Conservation (phyloP, 176 grass and related monocot species). For the Zoysia japonica region DNA sequence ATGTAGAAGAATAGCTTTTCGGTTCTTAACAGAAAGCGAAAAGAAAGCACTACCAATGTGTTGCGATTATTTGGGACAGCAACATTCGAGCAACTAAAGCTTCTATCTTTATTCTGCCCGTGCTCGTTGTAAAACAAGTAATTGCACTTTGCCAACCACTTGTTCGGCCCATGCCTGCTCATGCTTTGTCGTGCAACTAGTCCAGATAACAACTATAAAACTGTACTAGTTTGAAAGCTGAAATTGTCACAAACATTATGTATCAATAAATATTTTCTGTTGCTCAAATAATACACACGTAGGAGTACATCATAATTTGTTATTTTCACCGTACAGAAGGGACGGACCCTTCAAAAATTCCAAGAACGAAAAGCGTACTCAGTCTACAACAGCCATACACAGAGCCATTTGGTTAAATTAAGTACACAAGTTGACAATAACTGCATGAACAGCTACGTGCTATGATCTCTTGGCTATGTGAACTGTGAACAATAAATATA, state of each 20-base stretch:
- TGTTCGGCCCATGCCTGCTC: constrained; percentile 2
- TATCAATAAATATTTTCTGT: not conserved
- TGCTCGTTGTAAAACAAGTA: not conserved
- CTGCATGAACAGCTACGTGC: constrained; percentile 8
- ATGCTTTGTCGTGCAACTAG: not conserved
- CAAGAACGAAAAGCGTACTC: not conserved
- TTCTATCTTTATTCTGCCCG: not conserved
- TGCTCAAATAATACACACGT: not conserved
- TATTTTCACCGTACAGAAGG: not conserved
- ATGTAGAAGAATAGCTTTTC: constrained; percentile 25
- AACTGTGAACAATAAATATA: constrained; percentile 35
- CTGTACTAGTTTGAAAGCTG: not conserved
- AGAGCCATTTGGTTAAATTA: not conserved
- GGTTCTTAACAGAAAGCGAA: not conserved
- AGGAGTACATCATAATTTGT: constrained; percentile 3
- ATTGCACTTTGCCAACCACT: constrained; percentile 18
- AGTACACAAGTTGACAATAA: constrained; percentile 36
- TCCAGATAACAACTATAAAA: not conserved
- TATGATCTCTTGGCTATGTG: constrained; percentile 22
- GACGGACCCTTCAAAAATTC: not conserved
- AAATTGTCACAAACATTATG: not conserved
- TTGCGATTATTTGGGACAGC: constrained; percentile 23
- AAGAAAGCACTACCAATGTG: not conserved
- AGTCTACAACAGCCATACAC: not conserved
- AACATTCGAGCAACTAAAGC: constrained; percentile 41